Percentiles rank a stretch among this genome's conserved stretches.
These are phyloP conservation scores for Podospora didyma DNA, from an alignment of 495 filamentous ascomycete species.

Conservation along the genomic window DNA sequence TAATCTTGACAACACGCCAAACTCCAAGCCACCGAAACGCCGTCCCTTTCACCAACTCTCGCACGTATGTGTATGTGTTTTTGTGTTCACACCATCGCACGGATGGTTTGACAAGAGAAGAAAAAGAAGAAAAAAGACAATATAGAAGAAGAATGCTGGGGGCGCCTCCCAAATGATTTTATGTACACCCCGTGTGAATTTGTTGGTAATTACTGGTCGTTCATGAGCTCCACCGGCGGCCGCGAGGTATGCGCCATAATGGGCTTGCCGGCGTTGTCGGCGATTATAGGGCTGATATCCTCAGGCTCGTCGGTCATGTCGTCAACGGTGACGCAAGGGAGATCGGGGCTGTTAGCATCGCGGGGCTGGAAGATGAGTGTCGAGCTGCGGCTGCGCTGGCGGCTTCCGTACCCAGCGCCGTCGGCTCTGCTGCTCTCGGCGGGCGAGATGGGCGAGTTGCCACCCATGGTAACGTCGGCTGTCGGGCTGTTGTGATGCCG, in stretches of 20 bases:
- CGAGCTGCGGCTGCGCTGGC: slow-evolving; percentile 36
- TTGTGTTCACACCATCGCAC: too few relatives aligned
- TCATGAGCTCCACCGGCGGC: slow-evolving; percentile 91
- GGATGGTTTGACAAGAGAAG: too few relatives aligned
- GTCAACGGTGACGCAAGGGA: slow-evolving; percentile 88
- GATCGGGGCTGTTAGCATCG: slow-evolving; percentile 69
- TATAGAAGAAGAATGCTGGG: not conserved
- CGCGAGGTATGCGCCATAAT: slow-evolving; percentile 71
- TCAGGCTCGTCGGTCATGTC: slow-evolving; percentile 67
- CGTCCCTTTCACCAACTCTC: too few relatives aligned
- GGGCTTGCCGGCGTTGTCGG: slow-evolving; percentile 34
- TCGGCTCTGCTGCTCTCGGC: slow-evolving; percentile 17
- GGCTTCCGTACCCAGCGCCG: slow-evolving; percentile 5
- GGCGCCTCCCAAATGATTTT: not conserved
- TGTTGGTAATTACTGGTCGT: slow-evolving; percentile 21
- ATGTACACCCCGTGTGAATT: not conserved
- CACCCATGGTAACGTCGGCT: slow-evolving; percentile 4
- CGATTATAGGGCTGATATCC: slow-evolving; percentile 33
- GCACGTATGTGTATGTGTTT: too few relatives aligned
- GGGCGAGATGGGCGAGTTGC: slow-evolving; percentile 26
- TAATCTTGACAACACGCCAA: too few relatives aligned
- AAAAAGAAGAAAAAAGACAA: too few relatives aligned
- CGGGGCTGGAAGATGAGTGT: slow-evolving; percentile 48
- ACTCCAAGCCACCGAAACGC: too few relatives aligned
- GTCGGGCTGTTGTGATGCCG: slow-evolving; percentile 37